Evolutionary conservation across 805 yeast species (phyloP), one percentile per base, ranked within the genome.

Genomic region (Barnettozyma sucrosica): DNA sequence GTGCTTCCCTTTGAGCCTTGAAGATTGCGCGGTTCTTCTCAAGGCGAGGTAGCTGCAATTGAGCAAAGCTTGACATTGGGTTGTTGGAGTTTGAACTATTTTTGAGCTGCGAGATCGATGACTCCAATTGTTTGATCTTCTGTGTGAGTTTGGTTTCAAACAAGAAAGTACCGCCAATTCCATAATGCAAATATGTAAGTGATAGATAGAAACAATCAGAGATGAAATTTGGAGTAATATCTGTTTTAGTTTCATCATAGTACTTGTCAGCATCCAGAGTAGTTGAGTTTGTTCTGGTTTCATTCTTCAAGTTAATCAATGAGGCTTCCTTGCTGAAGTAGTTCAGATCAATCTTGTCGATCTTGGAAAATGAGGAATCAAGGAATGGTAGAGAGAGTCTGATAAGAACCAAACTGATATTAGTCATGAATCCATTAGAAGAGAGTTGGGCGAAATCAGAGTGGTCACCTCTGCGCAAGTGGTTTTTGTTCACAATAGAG

Each of bases 171-270:
- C 97, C 98, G 21, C 95, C 95, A 37, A 88, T 69, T 38, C 98
- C 99, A 66, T 85, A 93, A 55, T 92, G 90, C 43, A 88, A 66
- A 62, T 84, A 89, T 0, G 95, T 81, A 44, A 85, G 70, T 6
- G 90, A 80, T 47, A 93, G 63, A 59, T 75, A 93, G 65, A 89
- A 93, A 58, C 95, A 84, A 55, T 92, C 93, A 8, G 96, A 81
- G n/a, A 93, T 88, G 63, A 93, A 93, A 58, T 93, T 92, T 25
- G 75, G 63, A 51, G 64, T 61, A n/a, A 59, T 65, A 2, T 55
- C 65, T n/a, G 64, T 60, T 11, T 69, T 67, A 33, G 67, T 63
- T 3, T 66, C 56, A 6, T 72, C 66, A 57, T 77, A 79, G 56
- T 76, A 80, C 43, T 77, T 80, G 43, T 74, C 74, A 5, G 88